phyloP scores from a whole-genome alignment of 1,139 yeast species.

The Saccharomyces hybrid region DNA sequence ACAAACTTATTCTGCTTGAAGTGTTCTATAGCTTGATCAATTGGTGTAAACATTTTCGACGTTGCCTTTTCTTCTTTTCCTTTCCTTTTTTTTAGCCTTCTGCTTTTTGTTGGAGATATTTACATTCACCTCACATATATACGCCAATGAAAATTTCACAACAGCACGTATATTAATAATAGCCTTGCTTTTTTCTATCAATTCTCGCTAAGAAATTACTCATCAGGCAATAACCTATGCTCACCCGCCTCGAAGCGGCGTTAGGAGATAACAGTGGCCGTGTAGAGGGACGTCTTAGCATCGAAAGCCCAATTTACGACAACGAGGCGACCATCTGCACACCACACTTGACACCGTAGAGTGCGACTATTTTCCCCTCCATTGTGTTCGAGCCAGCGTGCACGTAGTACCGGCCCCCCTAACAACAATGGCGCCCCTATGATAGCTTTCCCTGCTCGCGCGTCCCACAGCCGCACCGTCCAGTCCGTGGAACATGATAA shows the following conservation, averaged over 20 bases:
- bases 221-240: neutral
- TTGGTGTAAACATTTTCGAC: slow-evolving; percentile 39
- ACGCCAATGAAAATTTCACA: neutral
- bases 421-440: neutral
- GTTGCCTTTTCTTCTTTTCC: neutral
- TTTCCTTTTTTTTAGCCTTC: neutral
- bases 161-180: neutral
- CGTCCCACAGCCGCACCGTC: slow-evolving; percentile 24
- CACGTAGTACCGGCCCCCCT: neutral
- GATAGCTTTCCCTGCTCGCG: neutral
- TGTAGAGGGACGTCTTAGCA: neutral
- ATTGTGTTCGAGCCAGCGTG: neutral
- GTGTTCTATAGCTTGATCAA: slow-evolving; percentile 71
- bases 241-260: neutral
- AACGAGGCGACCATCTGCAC: neutral
- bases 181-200: neutral
- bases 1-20: slow-evolving; percentile 82
- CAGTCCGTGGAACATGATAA: slow-evolving; percentile 22
- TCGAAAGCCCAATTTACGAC: neutral
- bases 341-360: neutral
- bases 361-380: neutral
- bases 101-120: neutral
- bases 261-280: neutral
- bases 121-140: neutral
- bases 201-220: neutral